Base-by-base conservation (phyloP, 116 monocot species). In the Papilionanthe hybrid region DNA sequence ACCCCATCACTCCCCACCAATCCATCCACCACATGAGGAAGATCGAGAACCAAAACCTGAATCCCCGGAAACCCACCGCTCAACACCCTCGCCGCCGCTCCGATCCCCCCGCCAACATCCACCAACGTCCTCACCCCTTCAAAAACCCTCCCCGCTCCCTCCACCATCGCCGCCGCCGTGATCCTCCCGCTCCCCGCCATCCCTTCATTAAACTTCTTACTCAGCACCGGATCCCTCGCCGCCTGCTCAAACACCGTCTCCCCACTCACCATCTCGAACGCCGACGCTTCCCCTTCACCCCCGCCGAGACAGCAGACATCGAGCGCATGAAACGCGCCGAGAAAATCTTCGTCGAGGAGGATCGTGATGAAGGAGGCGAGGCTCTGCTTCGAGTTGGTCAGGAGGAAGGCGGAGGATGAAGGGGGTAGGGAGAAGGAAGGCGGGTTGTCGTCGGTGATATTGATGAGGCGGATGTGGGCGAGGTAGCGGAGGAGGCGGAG, bases 401-500 rank as follows among this genome's bases (percentile, higher is more conserved):
- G 10, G 42, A 78, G 78, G 65, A 42, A 78, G 22, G 19, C 9
- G 12, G 75, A 22, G 63, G 78, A 20, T 0, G 67, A 25, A 12
- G 72, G 55, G 53, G 72, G 72, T 13, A 80, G 80, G 10, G 72
- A 18, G 55, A 47, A 80, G 55, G 55, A 79, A 45, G 20, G 25
- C 4, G 23, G 69, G 1, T 44, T 22, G 0, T 19, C 78, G 44
- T 19, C 23, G 57, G 25, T 1, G 20, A 17, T 32, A 18, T 28
- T 27, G 55, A 80, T 25, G 32, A 80, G 67, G 37, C 72, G 30
- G 48, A 67, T 68, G 55, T 80, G 80, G n/a, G 30, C 2, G 42
- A 80, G 80, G 17, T 32, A 72, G 72, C 80, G 80, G 72, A 80
- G 29, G 20, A 80, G 9, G 53, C 80, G 80, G n/a, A 11, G 47